Conservation (phyloP, 1,139 yeast species). For the Lodderomyces oxycetoniae region DNA sequence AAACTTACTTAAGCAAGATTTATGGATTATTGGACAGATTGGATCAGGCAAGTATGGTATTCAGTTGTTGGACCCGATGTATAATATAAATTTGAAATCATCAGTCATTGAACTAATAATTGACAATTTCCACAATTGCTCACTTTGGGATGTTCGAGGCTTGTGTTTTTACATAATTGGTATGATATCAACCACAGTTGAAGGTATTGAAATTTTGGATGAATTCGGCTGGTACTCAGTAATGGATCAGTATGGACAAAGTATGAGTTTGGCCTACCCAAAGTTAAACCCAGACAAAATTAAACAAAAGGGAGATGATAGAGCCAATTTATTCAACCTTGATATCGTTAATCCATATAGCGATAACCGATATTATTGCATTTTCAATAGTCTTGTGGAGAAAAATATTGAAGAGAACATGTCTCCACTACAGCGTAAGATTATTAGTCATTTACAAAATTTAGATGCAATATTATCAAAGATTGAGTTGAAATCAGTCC, state of each 20-base stretch:
- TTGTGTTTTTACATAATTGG: conserved; percentile 79
- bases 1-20: conserved; percentile 52
- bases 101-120: conserved; percentile 52
- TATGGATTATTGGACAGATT: conserved; percentile 87
- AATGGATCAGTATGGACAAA: conserved; percentile 46
- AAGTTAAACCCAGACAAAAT: conserved; percentile 6
- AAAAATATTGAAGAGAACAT: conserved; percentile 7
- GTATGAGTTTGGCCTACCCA: conserved; percentile 59
- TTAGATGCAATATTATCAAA: conserved; percentile 63
- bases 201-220: conserved; percentile 83
- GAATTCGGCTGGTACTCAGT: conserved; percentile 74
- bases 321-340: conserved; percentile 21
- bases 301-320: neutral
- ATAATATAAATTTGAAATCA: conserved; percentile 36
- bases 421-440: conserved; percentile 8
- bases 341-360: conserved; percentile 29
- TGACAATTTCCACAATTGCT: conserved; percentile 36
- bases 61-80: conserved; percentile 56
- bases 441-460: conserved; percentile 36
- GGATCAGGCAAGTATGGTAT: conserved; percentile 69
- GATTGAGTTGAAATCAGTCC: conserved; percentile 62
- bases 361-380: conserved; percentile 26
- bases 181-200: conserved; percentile 62
- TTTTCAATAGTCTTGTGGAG: conserved; percentile 20
- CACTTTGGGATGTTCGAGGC: conserved; percentile 63